phyloP scores from a whole-genome alignment of 1,284 basidiomycete genomes.

The Malassezia arunalokei region DNA sequence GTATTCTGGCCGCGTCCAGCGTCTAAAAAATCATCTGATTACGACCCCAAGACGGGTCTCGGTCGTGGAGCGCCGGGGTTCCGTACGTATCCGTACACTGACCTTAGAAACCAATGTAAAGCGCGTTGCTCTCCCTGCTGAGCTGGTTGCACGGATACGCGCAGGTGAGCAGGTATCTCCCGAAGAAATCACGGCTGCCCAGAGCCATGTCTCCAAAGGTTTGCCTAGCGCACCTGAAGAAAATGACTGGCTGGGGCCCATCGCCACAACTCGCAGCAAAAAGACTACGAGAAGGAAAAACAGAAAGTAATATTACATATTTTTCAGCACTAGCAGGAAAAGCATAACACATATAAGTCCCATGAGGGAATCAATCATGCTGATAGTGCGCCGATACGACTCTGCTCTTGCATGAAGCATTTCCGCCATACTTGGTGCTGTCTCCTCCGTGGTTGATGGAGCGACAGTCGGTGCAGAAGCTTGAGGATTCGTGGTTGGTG shows the following conservation, averaged over 20 bases:
- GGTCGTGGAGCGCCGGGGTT: slow-evolving; percentile 32
- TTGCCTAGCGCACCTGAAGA: not conserved
- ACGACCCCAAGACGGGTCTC: slow-evolving; percentile 28
- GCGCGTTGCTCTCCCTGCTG: slow-evolving; percentile 22
- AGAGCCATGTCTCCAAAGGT: slow-evolving; percentile 10
- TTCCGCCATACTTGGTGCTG: not conserved
- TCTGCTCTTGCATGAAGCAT: not conserved
- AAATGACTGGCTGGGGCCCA: slow-evolving; percentile 18
- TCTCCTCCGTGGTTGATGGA: no score
- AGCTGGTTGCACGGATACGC: slow-evolving; percentile 25
- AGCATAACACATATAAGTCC: slow-evolving; percentile 8
- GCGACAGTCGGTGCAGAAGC: no score
- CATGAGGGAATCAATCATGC: slow-evolving; percentile 4
- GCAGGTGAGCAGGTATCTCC: slow-evolving; percentile 28
- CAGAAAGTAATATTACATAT: slow-evolving; percentile 3
- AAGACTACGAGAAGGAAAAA: not conserved
- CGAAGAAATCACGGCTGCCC: slow-evolving; percentile 27
- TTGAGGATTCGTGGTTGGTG: no score
- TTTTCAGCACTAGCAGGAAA: slow-evolving; percentile 7
- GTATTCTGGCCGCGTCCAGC: slow-evolving; percentile 1
- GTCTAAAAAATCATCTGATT: slow-evolving; percentile 4
- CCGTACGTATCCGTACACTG: slow-evolving; percentile 10
- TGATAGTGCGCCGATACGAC: not conserved
- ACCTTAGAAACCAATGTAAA: slow-evolving; percentile 22
- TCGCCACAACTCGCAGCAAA: not conserved